phyloP scores from a whole-genome alignment of 305 asterid genomes.

The Fraxinus sp. region DNA sequence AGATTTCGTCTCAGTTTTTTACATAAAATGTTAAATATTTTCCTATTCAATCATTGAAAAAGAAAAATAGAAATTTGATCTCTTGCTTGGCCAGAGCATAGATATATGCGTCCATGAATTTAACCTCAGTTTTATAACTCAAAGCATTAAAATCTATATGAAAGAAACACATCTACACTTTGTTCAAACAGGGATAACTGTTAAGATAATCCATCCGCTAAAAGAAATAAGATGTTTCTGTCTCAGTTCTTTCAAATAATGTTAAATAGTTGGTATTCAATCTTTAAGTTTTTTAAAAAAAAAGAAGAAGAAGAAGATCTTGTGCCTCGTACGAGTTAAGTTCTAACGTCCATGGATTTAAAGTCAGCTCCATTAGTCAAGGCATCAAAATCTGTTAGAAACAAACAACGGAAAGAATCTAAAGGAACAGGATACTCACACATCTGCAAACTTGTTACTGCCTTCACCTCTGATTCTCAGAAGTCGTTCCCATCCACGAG shows the following conservation, averaged over 20 bases:
- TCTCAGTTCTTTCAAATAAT: not conserved
- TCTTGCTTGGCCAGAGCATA: not conserved
- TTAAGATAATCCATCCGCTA: not conserved
- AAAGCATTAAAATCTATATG: not conserved
- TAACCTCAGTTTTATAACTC: not conserved
- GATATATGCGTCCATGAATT: not conserved
- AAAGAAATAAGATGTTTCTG: not conserved
- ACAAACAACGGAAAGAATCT: conserved; percentile 12
- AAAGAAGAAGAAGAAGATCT: no score
- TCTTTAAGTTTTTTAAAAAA: not conserved
- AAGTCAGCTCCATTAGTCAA: not conserved
- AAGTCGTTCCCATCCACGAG: conserved; percentile 78
- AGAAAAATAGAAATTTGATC: not conserved
- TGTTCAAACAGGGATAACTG: not conserved
- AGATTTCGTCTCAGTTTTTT: not conserved
- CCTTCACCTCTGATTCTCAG: conserved; percentile 77
- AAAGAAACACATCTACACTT: not conserved
- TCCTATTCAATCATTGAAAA: not conserved
- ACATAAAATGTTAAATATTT: not conserved
- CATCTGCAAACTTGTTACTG: conserved; percentile 72
- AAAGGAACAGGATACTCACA: conserved; percentile 49
- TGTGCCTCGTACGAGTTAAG: not conserved
- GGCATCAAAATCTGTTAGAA: not conserved
- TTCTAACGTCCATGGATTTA: not conserved
- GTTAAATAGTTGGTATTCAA: not conserved